Evolutionary conservation across 129 eudicot genomes (phyloP), one percentile per base, ranked within the genome.

Genomic region (Arctium lappa): DNA sequence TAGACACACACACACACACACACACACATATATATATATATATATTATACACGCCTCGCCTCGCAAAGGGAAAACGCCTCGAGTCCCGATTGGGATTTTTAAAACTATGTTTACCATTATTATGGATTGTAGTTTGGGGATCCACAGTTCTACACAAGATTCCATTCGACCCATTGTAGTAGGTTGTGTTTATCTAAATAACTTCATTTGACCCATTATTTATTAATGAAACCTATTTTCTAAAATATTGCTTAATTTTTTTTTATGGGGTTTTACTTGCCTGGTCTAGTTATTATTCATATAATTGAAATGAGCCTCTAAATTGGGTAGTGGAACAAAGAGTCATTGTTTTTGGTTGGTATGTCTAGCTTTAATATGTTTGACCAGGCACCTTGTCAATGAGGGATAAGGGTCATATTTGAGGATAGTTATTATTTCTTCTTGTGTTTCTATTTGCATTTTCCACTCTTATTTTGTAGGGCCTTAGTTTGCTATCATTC

Each of bases 381-480:
- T n/a, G 16, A 44, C 31, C 53, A 16, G 66, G 27, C 33, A 56
- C n/a, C 16, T 75, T 75, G 79, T 56, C 56, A 50, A 44, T 42
- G 16, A 44, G 42, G 44, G 77, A 73, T 73, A 39, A 74, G 78
- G 36, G 78, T 50, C 60, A 8, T 31, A 44, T 63, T 22, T 75
- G 46, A 44, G 63, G 18, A 74, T 74, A 4, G 10, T 48, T 31
- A 8, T 27, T 74, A 7, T 70, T 37, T 80, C 36, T 48, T 16
- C 5, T n/a, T 32, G 63, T 56, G 80, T 63, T 44, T 27, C 44
- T n/a, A 11, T 62, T 38, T 62, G 39, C 22, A n/a, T 74, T 73
- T 73, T 74, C 13, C 66, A 40, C 37, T 36, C 74, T 60, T 74
- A 48, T 46, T 29, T 74, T n/a, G 46, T 50, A 36, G 73, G 84